Percentiles rank a stretch among this genome's conserved stretches.
Evolutionary conservation across 2,329 filamentous ascomycete species (phyloP).

Genomic region (Calonectria fujianensis): DNA sequence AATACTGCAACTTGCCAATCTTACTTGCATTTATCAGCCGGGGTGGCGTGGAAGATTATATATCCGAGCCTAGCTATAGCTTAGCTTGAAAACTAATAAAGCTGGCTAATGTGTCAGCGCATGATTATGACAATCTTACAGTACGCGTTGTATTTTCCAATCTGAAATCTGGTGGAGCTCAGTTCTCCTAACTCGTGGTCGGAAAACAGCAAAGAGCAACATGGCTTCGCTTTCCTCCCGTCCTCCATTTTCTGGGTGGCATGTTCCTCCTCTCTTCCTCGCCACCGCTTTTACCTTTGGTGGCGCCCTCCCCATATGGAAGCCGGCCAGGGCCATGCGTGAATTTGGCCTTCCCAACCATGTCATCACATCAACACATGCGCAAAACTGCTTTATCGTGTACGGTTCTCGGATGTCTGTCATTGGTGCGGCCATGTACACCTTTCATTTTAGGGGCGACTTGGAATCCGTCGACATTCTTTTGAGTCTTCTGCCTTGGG

Average conservation of each 20-base stretch:
- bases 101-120: background rate
- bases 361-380: slow-evolving; percentile 56
- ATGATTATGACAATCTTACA: background rate
- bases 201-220: background rate
- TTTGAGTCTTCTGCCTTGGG: slow-evolving; percentile 45
- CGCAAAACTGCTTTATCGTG: slow-evolving; percentile 56
- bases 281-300: slow-evolving; percentile 58
- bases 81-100: background rate
- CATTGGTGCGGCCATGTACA: slow-evolving; percentile 49
- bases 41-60: background rate
- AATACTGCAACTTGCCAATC: background rate
- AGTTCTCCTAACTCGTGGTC: too few relatives aligned
- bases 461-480: slow-evolving; percentile 49
- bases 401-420: slow-evolving; percentile 49
- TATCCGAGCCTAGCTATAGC: background rate
- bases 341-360: slow-evolving; percentile 59
- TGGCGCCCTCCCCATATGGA: slow-evolving; percentile 59
- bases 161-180: background rate
- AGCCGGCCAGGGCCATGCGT: slow-evolving; percentile 56
- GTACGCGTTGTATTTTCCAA: too few relatives aligned
- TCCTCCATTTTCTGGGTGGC: slow-evolving; percentile 48
- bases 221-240: background rate
- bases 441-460: slow-evolving; percentile 49
- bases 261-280: slow-evolving; percentile 55
- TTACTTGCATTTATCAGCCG: background rate